Conservation (phyloP, 1,139 yeast genomes). For the Lodderomyces metapsilosis region DNA sequence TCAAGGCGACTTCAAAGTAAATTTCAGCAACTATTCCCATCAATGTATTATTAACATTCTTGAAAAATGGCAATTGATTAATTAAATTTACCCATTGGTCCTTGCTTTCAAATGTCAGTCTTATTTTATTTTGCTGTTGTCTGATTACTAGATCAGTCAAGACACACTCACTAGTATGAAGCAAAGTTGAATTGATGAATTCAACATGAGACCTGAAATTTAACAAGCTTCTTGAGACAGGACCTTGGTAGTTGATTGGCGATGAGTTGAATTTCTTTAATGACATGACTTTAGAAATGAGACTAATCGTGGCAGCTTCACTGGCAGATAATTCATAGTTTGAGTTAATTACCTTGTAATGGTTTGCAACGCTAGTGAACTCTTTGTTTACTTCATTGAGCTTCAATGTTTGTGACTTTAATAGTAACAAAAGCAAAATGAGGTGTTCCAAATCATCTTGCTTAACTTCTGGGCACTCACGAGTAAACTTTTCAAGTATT, state of each 20-base stretch:
- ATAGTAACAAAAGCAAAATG: slow-evolving; percentile 46
- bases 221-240: slow-evolving; percentile 61
- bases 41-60: slow-evolving; percentile 43
- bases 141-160: slow-evolving; percentile 51
- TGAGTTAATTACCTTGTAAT: slow-evolving; percentile 25
- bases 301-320: slow-evolving; percentile 37
- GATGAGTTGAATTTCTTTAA: slow-evolving; percentile 52
- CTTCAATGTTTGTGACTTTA: slow-evolving; percentile 28
- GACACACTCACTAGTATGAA: slow-evolving; percentile 56
- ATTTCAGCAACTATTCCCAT: slow-evolving; percentile 46
- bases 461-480: slow-evolving; percentile 3
- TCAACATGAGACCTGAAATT: slow-evolving; percentile 67
- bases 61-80: slow-evolving; percentile 59
- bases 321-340: slow-evolving; percentile 30
- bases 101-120: slow-evolving; percentile 35
- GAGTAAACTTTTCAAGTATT: slow-evolving; percentile 39
- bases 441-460: slow-evolving; percentile 30
- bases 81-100: slow-evolving; percentile 60
- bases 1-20: slow-evolving; percentile 39
- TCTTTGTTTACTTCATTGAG: slow-evolving; percentile 32
- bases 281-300: slow-evolving; percentile 60
- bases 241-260: slow-evolving; percentile 66
- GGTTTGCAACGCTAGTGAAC: slow-evolving; percentile 34
- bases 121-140: slow-evolving; percentile 49
- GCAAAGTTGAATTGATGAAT: slow-evolving; percentile 49